Evolutionary conservation across 345 rosid species (phyloP), one percentile per base, ranked within the genome.

Genomic region (Capsella bursapastoris): DNA sequence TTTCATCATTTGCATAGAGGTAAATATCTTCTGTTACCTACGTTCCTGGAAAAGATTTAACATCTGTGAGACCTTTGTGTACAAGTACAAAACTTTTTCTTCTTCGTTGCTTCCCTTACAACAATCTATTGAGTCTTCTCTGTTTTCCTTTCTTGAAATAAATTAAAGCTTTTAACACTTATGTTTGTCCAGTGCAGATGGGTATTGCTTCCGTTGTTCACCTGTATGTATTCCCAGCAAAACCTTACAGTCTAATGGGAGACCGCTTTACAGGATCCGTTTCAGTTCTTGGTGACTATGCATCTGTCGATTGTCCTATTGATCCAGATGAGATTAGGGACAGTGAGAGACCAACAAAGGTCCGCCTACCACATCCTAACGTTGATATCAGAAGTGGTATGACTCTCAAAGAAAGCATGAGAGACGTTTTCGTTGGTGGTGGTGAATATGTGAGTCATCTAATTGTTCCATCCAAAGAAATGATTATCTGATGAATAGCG

Each of bases 321-420:
- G 99, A 95, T 82, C 99, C 99, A 37, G 99, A 95, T 71, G 99
- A 92, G 87, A 82, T 92, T 73, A 82, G 99, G 82, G 99, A 96
- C 82, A 89, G 95, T 78, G 97, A 96, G 81, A 86, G 99, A 71
- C 99, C 90, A 55, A 92, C 93, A n/a, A 96, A 92, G 78, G 68
- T 90, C 66, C 98, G 97, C 49, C 89, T 92, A 48, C 99, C 96
- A 5, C 96, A 87, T 76, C 98, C 96, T 64, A 89, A 88, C 64
- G 38, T 73, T 59, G 88, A 90, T 78, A 78, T 73, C 45, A 87
- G 82, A 83, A 88, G 94, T 74, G 91, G 93, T 65, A 96, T 89
- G 96, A 92, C 96, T 70, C 82, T 96, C 78, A 85, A 85, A 81
- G 97, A 96, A 83, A 90, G 96, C 76, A 89, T 96, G 50, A 87